Conservation (phyloP, 768 basidiomycete species). For the Auricularia heimuer region DNA sequence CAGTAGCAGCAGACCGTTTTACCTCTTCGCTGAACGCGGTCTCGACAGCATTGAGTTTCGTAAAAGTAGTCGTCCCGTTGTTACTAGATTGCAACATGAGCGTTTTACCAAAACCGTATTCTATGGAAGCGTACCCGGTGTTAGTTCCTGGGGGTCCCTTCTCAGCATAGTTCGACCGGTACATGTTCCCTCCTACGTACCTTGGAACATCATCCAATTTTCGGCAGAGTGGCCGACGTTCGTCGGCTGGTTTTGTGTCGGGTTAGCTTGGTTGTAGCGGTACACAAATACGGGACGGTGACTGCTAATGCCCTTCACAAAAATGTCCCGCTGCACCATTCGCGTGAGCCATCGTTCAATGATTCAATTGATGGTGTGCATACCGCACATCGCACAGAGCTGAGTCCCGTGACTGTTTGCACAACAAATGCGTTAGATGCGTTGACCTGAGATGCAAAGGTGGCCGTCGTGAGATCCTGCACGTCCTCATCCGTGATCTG, state of each 20-base stretch:
- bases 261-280: slow-evolving; percentile 49
- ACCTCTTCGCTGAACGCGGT: slow-evolving; percentile 46
- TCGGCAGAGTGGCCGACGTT: slow-evolving; percentile 43
- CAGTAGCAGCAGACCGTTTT: slow-evolving; percentile 37
- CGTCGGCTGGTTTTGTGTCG: slow-evolving; percentile 23
- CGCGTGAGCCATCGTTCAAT: not conserved
- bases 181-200: not conserved
- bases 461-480: slow-evolving; percentile 25
- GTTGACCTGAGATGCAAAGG: slow-evolving; percentile 35
- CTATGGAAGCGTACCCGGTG: slow-evolving; percentile 37
- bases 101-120: not conserved
- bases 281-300: slow-evolving; percentile 38
- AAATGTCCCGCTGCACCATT: not conserved
- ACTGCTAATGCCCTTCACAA: slow-evolving; percentile 6
- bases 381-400: slow-evolving; percentile 44
- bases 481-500: slow-evolving; percentile 31
- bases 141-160: slow-evolving; percentile 39
- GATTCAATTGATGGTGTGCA: slow-evolving; percentile 15
- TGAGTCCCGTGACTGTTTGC: slow-evolving; percentile 40
- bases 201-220: slow-evolving; percentile 49
- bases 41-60: slow-evolving; percentile 35
- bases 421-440: slow-evolving; percentile 12
- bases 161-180: not conserved
- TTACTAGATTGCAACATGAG: slow-evolving; percentile 21
- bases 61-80: slow-evolving; percentile 46